phyloP scores from a whole-genome alignment of 441 rosid genomes.

The Manihot esculenta region DNA sequence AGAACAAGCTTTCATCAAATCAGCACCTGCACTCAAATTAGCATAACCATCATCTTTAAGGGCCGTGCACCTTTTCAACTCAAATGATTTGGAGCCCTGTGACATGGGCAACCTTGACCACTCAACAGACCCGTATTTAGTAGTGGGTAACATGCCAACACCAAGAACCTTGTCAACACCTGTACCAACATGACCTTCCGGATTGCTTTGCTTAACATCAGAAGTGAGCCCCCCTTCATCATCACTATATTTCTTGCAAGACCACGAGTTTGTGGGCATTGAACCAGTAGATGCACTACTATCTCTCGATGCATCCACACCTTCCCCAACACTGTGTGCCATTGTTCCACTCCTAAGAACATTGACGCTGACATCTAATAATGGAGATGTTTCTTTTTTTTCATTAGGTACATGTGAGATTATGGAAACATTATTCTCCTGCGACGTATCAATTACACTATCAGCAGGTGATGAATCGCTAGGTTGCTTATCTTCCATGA shows the following conservation, averaged over 20 bases:
- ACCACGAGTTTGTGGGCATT: constrained; percentile 20
- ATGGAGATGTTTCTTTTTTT: constrained; percentile 32
- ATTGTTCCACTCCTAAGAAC: constrained; percentile 19
- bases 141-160: constrained; percentile 26
- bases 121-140: constrained; percentile 39
- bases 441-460: constrained; percentile 13
- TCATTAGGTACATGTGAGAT: constrained; percentile 27
- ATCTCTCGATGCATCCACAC: constrained; percentile 34
- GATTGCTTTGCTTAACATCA: constrained; percentile 27
- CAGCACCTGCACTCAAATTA: constrained; percentile 37
- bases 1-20: constrained; percentile 62
- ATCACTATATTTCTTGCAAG: constrained; percentile 30
- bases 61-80: constrained; percentile 46
- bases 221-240: constrained; percentile 30
- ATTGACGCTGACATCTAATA: constrained; percentile 23
- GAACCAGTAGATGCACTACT: constrained; percentile 37
- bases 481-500: constrained; percentile 25
- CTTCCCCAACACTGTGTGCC: constrained; percentile 21
- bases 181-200: constrained; percentile 21
- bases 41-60: constrained; percentile 34
- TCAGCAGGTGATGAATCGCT: constrained; percentile 23
- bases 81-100: constrained; percentile 42
- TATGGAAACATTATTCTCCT: constrained; percentile 20
- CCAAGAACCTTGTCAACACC: constrained; percentile 35
- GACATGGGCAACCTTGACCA: constrained; percentile 45